A percentile compares a stretch with the other conserved stretches of the same genome.
Evolutionary conservation across 768 basidiomycete genomes (phyloP).

Genomic region (Megacollybia marginata): DNA sequence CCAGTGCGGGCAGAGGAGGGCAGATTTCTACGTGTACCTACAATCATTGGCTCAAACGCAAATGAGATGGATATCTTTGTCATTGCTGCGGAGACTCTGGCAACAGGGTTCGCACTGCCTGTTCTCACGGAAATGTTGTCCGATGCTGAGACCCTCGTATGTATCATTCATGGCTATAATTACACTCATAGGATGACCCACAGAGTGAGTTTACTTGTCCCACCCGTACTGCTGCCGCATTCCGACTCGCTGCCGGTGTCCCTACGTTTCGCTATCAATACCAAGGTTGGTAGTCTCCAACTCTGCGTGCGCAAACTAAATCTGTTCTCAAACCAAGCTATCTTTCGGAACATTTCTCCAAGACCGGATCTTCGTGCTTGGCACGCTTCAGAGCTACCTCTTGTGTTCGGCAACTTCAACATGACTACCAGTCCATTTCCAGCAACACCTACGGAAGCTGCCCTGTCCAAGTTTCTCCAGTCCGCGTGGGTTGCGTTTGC

Average conservation of each 20-base stretch:
- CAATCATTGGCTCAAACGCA: slow-evolving; percentile 21
- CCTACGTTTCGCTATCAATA: slow-evolving; percentile 23
- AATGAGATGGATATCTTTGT: slow-evolving; percentile 30
- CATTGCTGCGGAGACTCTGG: slow-evolving; percentile 18
- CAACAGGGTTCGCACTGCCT: slow-evolving; percentile 19
- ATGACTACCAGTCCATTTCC: slow-evolving; percentile 9
- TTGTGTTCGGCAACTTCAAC: slow-evolving; percentile 21
- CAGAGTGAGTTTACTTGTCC: slow-evolving; percentile 24
- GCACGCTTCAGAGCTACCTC: slow-evolving; percentile 31
- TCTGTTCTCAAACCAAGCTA: slow-evolving; percentile 10
- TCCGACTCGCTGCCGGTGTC: slow-evolving; percentile 20
- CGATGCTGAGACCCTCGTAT: slow-evolving; percentile 23
- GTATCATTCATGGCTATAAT: neutral
- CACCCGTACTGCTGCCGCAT: slow-evolving; percentile 16
- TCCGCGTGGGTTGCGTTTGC: slow-evolving; percentile 35
- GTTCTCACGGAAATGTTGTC: slow-evolving; percentile 21
- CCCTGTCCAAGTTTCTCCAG: slow-evolving; percentile 28
- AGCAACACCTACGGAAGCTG: slow-evolving; percentile 15
- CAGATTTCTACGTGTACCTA: slow-evolving; percentile 22
- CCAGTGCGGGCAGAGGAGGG: slow-evolving; percentile 16
- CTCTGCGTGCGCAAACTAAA: neutral
- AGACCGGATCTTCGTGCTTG: slow-evolving; percentile 27
- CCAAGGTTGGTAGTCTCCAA: slow-evolving; percentile 11
- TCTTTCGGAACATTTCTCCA: slow-evolving; percentile 29
- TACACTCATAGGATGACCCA: neutral